phyloP scores from a whole-genome alignment of 768 basidiomycete genomes.

The Suillus placidus region DNA sequence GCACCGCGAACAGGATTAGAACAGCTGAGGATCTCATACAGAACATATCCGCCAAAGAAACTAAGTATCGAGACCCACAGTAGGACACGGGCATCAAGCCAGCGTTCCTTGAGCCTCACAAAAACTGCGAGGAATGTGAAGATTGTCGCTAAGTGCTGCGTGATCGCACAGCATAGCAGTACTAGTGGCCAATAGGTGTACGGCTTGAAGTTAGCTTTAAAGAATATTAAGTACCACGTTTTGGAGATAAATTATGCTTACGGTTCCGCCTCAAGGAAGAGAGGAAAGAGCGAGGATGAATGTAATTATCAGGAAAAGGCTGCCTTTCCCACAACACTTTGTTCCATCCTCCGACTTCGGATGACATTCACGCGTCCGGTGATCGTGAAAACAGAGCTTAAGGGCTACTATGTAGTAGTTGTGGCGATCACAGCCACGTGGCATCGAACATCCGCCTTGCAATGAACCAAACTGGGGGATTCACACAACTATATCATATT shows the following conservation, averaged over 20 bases:
- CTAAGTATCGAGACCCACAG: slow-evolving; percentile 63
- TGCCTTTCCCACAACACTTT: slow-evolving; percentile 80
- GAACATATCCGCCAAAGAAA: slow-evolving; percentile 61
- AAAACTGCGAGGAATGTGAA: slow-evolving; percentile 85
- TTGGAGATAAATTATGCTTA: slow-evolving; percentile 16
- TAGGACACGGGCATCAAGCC: slow-evolving; percentile 69
- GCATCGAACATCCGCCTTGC: slow-evolving; percentile 4
- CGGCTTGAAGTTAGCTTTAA: slow-evolving; percentile 75
- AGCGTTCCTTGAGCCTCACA: slow-evolving; percentile 62
- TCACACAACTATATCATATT: slow-evolving; percentile 5
- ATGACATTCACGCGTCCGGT: slow-evolving; percentile 28
- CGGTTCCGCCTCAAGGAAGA: slow-evolving; percentile 78
- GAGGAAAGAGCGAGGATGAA: slow-evolving; percentile 73
- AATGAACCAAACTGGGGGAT: slow-evolving; percentile 8
- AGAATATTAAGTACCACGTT: slow-evolving; percentile 13
- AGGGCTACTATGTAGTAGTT: slow-evolving; percentile 7
- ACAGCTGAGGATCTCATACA: slow-evolving; percentile 61
- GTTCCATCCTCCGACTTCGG: slow-evolving; percentile 51
- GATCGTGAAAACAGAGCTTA: background rate
- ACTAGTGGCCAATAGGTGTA: slow-evolving; percentile 79
- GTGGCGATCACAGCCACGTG: slow-evolving; percentile 19
- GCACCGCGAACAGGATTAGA: slow-evolving; percentile 31
- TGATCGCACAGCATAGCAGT: slow-evolving; percentile 69
- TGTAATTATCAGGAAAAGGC: slow-evolving; percentile 82
- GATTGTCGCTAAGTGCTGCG: slow-evolving; percentile 81